Evolutionary conservation across 768 basidiomycete species (phyloP).

Genomic region (Tricholoma saponaceum): DNA sequence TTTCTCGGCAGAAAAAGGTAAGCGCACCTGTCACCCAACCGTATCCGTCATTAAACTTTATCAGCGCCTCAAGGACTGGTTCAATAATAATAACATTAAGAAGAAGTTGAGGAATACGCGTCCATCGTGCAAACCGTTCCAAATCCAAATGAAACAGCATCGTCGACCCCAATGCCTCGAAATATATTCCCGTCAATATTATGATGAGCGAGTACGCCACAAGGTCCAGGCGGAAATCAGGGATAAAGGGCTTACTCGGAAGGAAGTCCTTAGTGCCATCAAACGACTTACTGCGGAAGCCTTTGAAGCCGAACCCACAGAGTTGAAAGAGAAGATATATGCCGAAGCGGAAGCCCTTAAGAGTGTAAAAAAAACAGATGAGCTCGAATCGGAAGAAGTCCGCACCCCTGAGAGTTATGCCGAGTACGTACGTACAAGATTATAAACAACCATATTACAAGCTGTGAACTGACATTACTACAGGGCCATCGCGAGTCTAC

Average conservation of each 20-base stretch:
- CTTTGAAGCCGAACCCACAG: neutral
- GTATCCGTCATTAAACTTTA: neutral
- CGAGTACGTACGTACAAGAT: neutral
- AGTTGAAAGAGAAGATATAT: neutral
- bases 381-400: neutral
- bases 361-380: neutral
- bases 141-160: neutral
- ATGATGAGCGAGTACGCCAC: neutral
- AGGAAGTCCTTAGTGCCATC: neutral
- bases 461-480: neutral
- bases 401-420: neutral
- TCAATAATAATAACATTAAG: neutral
- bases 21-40: neutral
- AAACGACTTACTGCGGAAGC: neutral
- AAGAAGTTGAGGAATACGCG: neutral
- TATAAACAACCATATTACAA: neutral
- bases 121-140: neutral
- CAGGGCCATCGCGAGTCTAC: neutral
- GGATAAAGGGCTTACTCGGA: neutral
- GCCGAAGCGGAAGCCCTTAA: neutral
- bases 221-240: neutral
- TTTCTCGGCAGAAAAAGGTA: neutral
- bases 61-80: neutral
- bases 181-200: conserved; percentile 1
- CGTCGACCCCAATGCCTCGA: neutral